Percentiles rank a stretch among this genome's conserved stretches.
Conservation (phyloP, 2,329 filamentous ascomycete species). For the Colletotrichum sp. region DNA sequence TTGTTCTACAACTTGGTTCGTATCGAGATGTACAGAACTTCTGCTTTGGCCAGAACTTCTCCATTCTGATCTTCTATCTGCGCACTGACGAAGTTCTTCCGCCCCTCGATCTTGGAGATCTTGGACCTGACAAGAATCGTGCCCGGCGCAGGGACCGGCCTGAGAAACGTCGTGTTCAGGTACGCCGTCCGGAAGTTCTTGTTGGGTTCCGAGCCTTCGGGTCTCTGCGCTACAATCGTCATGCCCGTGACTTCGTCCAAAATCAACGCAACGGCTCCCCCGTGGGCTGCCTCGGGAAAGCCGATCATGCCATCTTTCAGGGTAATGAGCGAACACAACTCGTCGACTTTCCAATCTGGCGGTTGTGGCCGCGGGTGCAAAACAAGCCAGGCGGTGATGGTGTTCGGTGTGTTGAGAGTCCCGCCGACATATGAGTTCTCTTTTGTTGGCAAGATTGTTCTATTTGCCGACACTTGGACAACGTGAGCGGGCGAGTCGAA, state of each 20-base stretch:
- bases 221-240: constrained; percentile 40
- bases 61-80: constrained; percentile 37
- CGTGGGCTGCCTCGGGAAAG: constrained; percentile 37
- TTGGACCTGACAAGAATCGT: constrained; percentile 35
- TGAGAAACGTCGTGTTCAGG: constrained; percentile 39
- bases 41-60: constrained; percentile 32
- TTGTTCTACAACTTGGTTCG: constrained; percentile 6
- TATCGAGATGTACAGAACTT: constrained; percentile 15
- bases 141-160: constrained; percentile 32
- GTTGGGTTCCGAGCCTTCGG: constrained; percentile 31
- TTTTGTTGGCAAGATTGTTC: constrained; percentile 9
- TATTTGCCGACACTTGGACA: constrained; percentile 7
- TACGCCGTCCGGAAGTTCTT: constrained; percentile 37
- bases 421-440: constrained; percentile 38
- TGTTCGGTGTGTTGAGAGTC: constrained; percentile 33
- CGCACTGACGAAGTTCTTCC: constrained; percentile 37
- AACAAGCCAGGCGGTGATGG: constrained; percentile 39
- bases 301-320: constrained; percentile 39
- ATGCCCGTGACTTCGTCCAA: constrained; percentile 42
- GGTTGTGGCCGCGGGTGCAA: constrained; percentile 29
- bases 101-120: constrained; percentile 35
- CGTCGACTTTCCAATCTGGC: constrained; percentile 31
- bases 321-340: constrained; percentile 34
- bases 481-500: constrained; percentile 27
- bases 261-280: constrained; percentile 40